Evolutionary conservation across 805 yeast species (phyloP).

Genomic region (Starmerella lactis-condensi): DNA sequence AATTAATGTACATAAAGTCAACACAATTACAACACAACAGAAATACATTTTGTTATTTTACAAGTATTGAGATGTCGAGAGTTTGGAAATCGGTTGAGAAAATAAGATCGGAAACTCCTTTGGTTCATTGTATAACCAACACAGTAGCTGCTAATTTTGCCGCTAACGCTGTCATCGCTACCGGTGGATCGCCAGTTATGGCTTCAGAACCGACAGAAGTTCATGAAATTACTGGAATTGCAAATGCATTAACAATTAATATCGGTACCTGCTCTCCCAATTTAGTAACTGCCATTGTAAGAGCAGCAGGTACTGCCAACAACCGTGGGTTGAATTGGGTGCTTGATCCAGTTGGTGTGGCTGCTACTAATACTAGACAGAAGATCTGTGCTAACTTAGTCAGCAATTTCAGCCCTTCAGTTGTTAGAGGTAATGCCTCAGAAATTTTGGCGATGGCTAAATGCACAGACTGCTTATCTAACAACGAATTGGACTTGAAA

Average conservation of each 20-base stretch:
- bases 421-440: conserved; percentile 74
- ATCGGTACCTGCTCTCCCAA: conserved; percentile 38
- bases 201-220: conserved; percentile 55
- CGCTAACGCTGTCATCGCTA: conserved; percentile 68
- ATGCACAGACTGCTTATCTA: too few species aligned
- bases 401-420: conserved; percentile 35
- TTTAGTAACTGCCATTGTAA: conserved; percentile 9
- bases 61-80: too few species aligned
- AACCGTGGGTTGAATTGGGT: conserved; percentile 40
- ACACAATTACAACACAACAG: too few species aligned
- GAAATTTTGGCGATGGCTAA: conserved; percentile 36
- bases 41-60: too few species aligned
- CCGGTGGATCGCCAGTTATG: conserved; percentile 82
- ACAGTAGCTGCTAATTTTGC: conserved; percentile 74
- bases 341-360: conserved; percentile 86
- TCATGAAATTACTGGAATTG: conserved; percentile 39
- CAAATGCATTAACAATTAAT: conserved; percentile 46
- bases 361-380: conserved; percentile 50
- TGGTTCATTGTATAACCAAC: conserved; percentile 77
- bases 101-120: conserved; percentile 27
- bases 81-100: conserved; percentile 16
- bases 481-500: neutral
- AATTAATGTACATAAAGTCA: too few species aligned
- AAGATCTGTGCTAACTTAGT: conserved; percentile 32
- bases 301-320: conserved; percentile 35